These are phyloP conservation scores for Salvia splendens DNA, from an alignment of 257 asterid genomes.

Conservation along the genomic window DNA sequence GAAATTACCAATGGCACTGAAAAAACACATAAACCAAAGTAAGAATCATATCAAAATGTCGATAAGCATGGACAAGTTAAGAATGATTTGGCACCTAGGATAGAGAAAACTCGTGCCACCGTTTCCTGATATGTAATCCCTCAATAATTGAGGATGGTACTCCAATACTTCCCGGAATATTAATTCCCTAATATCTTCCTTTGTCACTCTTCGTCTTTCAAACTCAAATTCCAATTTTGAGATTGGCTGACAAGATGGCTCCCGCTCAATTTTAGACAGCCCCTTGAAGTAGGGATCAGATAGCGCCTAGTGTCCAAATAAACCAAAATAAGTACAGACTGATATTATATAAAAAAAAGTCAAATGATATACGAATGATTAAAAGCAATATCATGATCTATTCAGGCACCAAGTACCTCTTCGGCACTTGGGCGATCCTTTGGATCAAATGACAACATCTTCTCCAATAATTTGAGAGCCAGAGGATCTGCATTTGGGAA, in stretches of 20 bases:
- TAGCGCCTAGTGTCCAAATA: conserved; percentile 59
- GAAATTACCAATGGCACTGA: conserved; percentile 83
- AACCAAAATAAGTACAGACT: conserved; percentile 20
- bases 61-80: conserved; percentile 21
- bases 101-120: conserved; percentile 73
- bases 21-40: conserved; percentile 27
- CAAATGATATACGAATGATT: neutral
- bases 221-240: conserved; percentile 95
- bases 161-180: conserved; percentile 85
- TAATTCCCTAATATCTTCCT: conserved; percentile 83
- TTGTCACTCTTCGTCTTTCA: conserved; percentile 76
- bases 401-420: conserved; percentile 51
- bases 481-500: conserved; percentile 70
- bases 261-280: conserved; percentile 80
- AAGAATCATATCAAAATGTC: conserved; percentile 14
- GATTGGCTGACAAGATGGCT: conserved; percentile 86
- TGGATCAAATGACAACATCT: conserved; percentile 85
- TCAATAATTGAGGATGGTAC: conserved; percentile 86
- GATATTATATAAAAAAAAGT: neutral
- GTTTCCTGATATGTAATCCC: conserved; percentile 76
- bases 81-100: conserved; percentile 63
- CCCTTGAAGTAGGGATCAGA: conserved; percentile 95
- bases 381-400: neutral
- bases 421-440: conserved; percentile 93
- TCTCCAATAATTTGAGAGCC: conserved; percentile 70